Base-by-base conservation (phyloP, 495 filamentous ascomycete genomes). In the Daldinia decipiens region DNA sequence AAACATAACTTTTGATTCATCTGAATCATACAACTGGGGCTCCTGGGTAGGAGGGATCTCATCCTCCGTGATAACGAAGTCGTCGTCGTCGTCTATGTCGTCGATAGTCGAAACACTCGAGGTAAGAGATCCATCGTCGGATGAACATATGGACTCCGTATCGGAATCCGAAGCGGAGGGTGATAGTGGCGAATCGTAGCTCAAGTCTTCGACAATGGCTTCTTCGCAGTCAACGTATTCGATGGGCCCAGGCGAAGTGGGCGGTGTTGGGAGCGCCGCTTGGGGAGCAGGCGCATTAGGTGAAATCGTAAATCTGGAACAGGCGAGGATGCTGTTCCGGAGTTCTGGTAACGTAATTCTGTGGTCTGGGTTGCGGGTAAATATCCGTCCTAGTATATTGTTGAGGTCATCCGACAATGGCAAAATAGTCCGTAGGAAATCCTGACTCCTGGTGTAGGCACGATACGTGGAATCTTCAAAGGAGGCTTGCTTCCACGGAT, bases 401-500 rank as follows among this genome's bases (percentile, higher is more conserved):
- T 98, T 92, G 81, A 98, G 87, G 74, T 97, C 94, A 75, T 90
- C 85, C 67, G 95, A 96, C 74, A 99, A 79, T 19, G 95, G 96
- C 43, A 99, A 84, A 71, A 99, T 99, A 65, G 94, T 91, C 82
- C 92, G 90, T 59, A 99, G 85, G 82, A 98, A 98, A 71, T 89
- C 90, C 43, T 87, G 89, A 77, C 94, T 93, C 84, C 90, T 91
- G 67, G 92, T 84, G 78, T 92, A 99, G 34, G 95, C 95, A 77
- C 90, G 89, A 86, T 97, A 99, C 26, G 96, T 98, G 69, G 94
- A 93, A 80, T 99, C 96, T 76, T 97, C 93, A 70, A 88, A 80
- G 11, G 92, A 96, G 59, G 95, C 96, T 67, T 94, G 89, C 81
- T 97, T 98, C 95, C 95, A 99, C 68, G 95, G 95, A 81, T 99